Evolutionary conservation across 2,329 filamentous ascomycete genomes (phyloP).

Genomic region (Fusarium sp.): DNA sequence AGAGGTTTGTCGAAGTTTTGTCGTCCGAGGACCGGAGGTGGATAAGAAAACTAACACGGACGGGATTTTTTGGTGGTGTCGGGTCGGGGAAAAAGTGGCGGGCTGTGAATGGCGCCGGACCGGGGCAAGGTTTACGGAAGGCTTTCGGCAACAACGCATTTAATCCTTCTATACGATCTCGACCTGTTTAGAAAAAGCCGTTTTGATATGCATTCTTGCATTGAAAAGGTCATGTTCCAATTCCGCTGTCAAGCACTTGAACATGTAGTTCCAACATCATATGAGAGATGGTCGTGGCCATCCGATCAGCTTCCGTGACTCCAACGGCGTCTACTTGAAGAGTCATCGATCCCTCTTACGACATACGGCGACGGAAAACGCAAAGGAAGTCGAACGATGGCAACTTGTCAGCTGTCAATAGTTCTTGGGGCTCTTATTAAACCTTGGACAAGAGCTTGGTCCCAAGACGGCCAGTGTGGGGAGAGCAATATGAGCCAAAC

Average conservation of each 20-base stretch:
- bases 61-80: constrained; percentile 31
- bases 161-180: too few relatives aligned
- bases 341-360: constrained; percentile 5
- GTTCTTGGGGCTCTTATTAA: constrained; percentile 17
- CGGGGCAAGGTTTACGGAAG: constrained; percentile 27
- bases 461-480: constrained; percentile 30
- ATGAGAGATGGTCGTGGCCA: not conserved
- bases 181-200: too few relatives aligned
- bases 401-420: constrained; percentile 23
- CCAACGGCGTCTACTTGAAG: not conserved
- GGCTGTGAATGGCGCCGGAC: constrained; percentile 30
- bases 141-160: too few relatives aligned
- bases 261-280: not conserved
- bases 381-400: constrained; percentile 18
- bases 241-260: not conserved
- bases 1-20: constrained; percentile 44
- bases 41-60: constrained; percentile 26
- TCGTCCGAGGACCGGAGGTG: constrained; percentile 48
- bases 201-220: not conserved
- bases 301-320: not conserved
- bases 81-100: constrained; percentile 33
- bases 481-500: constrained; percentile 28
- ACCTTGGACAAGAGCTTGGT: constrained; percentile 26
- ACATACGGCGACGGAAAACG: not conserved
- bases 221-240: not conserved